phyloP scores from a whole-genome alignment of 192 early-diverging fungal species.

The Rhizophagus prolifer region DNA sequence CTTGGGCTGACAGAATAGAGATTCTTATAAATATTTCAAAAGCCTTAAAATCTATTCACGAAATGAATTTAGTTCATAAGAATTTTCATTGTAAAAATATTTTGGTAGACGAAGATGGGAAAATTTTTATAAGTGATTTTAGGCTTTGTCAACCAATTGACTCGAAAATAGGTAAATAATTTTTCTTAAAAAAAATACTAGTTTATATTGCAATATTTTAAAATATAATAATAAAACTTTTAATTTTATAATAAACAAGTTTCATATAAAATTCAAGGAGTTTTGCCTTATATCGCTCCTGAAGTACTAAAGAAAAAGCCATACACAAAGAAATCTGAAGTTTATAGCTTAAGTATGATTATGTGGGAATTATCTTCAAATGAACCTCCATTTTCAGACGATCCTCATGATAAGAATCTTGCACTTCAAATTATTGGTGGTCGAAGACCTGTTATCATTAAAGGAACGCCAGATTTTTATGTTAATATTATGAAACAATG shows the following conservation, averaged over 20 bases:
- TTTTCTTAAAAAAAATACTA: not conserved
- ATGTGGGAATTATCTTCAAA: constrained; percentile 45
- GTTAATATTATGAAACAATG: not conserved
- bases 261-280: constrained; percentile 28
- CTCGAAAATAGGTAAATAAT: constrained; percentile 33
- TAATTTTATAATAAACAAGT: not conserved
- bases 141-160: constrained; percentile 34
- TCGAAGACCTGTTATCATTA: not conserved
- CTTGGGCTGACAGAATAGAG: not conserved
- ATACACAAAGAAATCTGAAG: constrained; percentile 38
- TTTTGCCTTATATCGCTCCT: constrained; percentile 46
- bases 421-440: not conserved
- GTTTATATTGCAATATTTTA: not conserved
- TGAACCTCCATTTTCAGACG: constrained; percentile 31
- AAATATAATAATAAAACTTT: not conserved
- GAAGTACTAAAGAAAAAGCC: constrained; percentile 34
- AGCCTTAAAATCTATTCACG: not conserved
- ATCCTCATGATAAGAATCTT: not conserved
- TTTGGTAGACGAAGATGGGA: not conserved
- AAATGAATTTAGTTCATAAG: not conserved
- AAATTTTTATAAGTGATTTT: constrained; percentile 34
- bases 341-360: constrained; percentile 43
- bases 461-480: not conserved
- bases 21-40: not conserved
- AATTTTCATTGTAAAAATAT: constrained; percentile 9